phyloP scores from a whole-genome alignment of 768 basidiomycete species.

The Vararia minispora region DNA sequence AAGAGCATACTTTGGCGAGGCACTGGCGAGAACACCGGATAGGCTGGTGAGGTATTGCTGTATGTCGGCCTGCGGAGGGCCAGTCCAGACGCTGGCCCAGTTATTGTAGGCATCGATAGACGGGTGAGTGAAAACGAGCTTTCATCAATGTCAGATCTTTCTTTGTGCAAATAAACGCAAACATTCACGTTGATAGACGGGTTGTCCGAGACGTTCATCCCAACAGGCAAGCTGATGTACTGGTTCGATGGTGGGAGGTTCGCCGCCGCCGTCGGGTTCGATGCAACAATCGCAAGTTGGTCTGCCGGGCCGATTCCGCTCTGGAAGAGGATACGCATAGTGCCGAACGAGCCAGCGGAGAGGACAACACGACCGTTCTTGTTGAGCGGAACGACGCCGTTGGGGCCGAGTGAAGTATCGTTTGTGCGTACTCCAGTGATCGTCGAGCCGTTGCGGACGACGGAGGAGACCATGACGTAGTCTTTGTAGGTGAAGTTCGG shows the following conservation, averaged over 20 bases:
- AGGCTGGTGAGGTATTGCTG: constrained; percentile 39
- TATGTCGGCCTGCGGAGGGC: constrained; percentile 44
- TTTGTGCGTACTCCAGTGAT: constrained; percentile 54
- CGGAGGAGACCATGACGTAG: constrained; percentile 36
- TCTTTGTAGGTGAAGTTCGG: constrained; percentile 40
- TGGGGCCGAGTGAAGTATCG: constrained; percentile 42
- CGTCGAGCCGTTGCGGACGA: constrained; percentile 43
- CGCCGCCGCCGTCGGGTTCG: constrained; percentile 32
- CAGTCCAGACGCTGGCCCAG: constrained; percentile 46
- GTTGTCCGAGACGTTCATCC: constrained; percentile 46
- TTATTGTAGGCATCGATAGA: constrained; percentile 54
- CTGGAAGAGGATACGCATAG: constrained; percentile 45
- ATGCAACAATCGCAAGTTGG: constrained; percentile 40
- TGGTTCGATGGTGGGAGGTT: constrained; percentile 35
- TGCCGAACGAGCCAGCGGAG: constrained; percentile 45
- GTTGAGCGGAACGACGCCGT: constrained; percentile 43
- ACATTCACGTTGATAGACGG: constrained; percentile 47
- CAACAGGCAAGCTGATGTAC: constrained; percentile 53
- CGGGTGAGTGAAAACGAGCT: constrained; percentile 57
- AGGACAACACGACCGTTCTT: constrained; percentile 50
- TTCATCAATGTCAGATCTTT: constrained; percentile 1
- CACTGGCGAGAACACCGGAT: constrained; percentile 44
- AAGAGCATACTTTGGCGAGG: constrained; percentile 37
- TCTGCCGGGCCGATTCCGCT: constrained; percentile 53
- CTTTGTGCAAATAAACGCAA: background rate